Base-by-base conservation (phyloP, 768 basidiomycete species). In the Russula brevipes region DNA sequence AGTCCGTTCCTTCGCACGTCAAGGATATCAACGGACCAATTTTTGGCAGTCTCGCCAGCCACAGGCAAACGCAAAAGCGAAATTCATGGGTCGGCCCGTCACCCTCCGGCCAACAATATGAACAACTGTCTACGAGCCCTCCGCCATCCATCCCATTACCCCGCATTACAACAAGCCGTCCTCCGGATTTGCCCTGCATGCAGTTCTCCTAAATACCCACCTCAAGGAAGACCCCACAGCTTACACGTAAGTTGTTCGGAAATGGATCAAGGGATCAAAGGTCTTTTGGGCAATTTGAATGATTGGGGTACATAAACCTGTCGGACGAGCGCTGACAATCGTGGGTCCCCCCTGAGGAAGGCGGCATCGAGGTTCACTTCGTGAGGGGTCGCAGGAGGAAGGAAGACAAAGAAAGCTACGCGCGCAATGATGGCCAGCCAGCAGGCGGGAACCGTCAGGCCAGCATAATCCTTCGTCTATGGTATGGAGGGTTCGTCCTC, bases 161-260 rank as follows among this genome's bases (percentile, higher is more conserved):
- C 19, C 57, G 12, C 24, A 64, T 59, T 79, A 44, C 78, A 80
- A 49, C 76, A 80, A 3, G 73, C 81, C 1, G 74, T 82, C n/a
- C 80, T 92, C 4, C 90, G 89, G 30, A 82, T 91, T 53, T 85
- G 89, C 64, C 81, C 89, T 4, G 78, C 80, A 0, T 78, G 87
- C 19, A 83, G 82, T 50, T 82, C 86, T 16, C 77, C 82, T 10
- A 67, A 71, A 44, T 67, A 65, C 55, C 76, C 72, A 17, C 77
- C 73, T 57, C 74, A 62, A 44, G 77, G 75, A 5, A 75, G 78
- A 3, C 77, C 81, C 1, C 74, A 72, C 9, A 75, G 74, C 74
- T 24, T 91, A 94, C 62, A 82, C 88, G 5, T 94, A 91, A 91
- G 78, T 87, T 19, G 84, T 91, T 33, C 78, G 85, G 54, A 79